phyloP scores from a whole-genome alignment of 805 yeast genomes.

The Ogataea methanolica region DNA sequence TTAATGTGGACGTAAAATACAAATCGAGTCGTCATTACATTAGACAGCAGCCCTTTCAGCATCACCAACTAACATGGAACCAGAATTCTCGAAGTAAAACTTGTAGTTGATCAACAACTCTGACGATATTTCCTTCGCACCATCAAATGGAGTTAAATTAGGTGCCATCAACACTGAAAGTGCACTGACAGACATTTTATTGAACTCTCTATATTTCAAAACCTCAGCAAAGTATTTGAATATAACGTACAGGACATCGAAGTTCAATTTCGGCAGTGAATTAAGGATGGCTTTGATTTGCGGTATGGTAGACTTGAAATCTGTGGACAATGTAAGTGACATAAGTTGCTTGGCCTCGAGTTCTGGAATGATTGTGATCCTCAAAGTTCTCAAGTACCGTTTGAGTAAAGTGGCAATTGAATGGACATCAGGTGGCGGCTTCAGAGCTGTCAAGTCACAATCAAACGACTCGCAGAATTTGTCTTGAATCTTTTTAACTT shows the following conservation, averaged over 20 bases:
- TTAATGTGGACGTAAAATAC: too few species aligned
- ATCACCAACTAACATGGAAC: constrained; percentile 7
- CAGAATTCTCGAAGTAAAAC: constrained; percentile 21
- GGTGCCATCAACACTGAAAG: constrained; percentile 36
- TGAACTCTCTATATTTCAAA: constrained; percentile 51
- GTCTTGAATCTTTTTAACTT: constrained; percentile 64
- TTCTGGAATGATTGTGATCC: constrained; percentile 63
- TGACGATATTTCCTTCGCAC: constrained; percentile 30
- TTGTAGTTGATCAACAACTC: constrained; percentile 27
- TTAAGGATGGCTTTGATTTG: constrained; percentile 29
- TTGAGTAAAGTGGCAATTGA: constrained; percentile 85
- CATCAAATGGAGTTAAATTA: constrained; percentile 30
- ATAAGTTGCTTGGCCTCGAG: constrained; percentile 29
- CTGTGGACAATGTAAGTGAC: constrained; percentile 29
- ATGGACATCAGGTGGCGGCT: constrained; percentile 63
- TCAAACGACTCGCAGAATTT: constrained; percentile 66
- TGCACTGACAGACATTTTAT: constrained; percentile 83
- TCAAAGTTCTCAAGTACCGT: constrained; percentile 73
- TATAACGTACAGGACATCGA: constrained; percentile 58
- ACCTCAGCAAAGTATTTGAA: constrained; percentile 65
- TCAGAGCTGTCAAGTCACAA: constrained; percentile 52
- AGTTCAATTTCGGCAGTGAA: constrained; percentile 50
- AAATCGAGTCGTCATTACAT: not conserved
- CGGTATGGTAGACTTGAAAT: constrained; percentile 22
- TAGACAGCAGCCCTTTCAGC: constrained; percentile 3